Evolutionary conservation across 139 green algal species (phyloP).

Genomic region (Coelastrella sp.): DNA sequence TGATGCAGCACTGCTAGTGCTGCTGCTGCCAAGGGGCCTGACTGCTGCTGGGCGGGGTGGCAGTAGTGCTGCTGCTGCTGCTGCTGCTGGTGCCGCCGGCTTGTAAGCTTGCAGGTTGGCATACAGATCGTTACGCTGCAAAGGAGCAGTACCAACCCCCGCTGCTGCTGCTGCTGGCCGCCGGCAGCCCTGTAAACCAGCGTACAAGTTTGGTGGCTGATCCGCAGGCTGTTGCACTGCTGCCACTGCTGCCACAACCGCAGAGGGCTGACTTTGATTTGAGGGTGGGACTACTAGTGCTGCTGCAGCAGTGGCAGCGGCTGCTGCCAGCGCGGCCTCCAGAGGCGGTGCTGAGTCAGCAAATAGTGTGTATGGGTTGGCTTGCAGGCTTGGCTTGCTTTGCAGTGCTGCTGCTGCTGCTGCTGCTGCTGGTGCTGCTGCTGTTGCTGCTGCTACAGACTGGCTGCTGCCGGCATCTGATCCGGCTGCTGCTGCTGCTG

Average conservation of each 20-base stretch:
- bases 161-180: neutral
- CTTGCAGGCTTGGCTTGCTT: neutral
- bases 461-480: neutral
- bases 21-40: neutral
- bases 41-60: neutral
- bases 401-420: neutral
- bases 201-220: neutral
- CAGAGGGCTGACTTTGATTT: no score
- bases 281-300: neutral
- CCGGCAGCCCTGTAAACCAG: neutral
- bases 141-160: neutral
- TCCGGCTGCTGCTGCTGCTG: neutral
- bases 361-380: neutral
- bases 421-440: no score
- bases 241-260: neutral
- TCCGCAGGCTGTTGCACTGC: neutral
- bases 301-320: neutral
- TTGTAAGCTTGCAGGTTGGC: neutral
- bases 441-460: neutral
- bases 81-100: neutral
- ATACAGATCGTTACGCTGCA: neutral
- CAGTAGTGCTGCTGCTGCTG: neutral
- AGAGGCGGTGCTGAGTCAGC: neutral
- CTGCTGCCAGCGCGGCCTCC: neutral
- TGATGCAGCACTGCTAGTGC: neutral